Base-by-base conservation (phyloP, 2,329 filamentous ascomycete species). In the Aspergillus costaricaensis region DNA sequence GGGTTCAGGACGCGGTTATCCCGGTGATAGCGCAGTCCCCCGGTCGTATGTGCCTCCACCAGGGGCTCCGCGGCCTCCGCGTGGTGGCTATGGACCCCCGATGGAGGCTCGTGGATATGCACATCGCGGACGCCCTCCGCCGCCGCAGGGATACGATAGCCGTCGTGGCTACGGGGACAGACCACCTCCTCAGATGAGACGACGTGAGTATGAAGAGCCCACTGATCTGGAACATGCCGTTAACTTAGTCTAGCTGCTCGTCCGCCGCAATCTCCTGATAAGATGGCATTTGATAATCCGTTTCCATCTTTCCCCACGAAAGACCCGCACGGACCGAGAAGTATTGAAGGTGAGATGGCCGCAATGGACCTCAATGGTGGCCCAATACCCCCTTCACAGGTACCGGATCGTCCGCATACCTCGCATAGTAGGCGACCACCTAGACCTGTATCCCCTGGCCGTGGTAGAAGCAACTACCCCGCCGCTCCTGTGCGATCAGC, bases 261-360 rank as follows among this genome's bases (percentile, higher is more conserved):
- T 52, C 65, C 66, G 38, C 76, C 74, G 3, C 72, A 73, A 51
- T 79, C 76, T 36, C 74, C 79, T 48, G 73, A 76, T 44, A 69
- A 67, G 25, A 57, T 72, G 41, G 62, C 74, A 27, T 83, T 77
- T 72, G 82, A 85, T 59, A 81, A 79, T 64, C 82, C 82, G 3
- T 84, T 83, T 58, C 81, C 82, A 25, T 69, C 76, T 5, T 82
- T 72, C 62, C 76, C 67, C 50, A 57, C 65, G 49, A 68, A 67
- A 59, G 70, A 67, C 15, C 59, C 44, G 57, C 67, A 74, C 17
- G 69, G 71, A 30, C 67, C 74, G 6, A 60, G 64, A 36, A 70
- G 68, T 1, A 54, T 79, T 32, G 74, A 82, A 68, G 71, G 74
- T 62, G 65, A 72, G 58, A 73, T 77, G 75, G 70, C 75, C 36